Evolutionary conservation across 2,329 filamentous ascomycete genomes (phyloP), one percentile per base, ranked within the genome.

Genomic region (Hirsutella rhossiliensis): DNA sequence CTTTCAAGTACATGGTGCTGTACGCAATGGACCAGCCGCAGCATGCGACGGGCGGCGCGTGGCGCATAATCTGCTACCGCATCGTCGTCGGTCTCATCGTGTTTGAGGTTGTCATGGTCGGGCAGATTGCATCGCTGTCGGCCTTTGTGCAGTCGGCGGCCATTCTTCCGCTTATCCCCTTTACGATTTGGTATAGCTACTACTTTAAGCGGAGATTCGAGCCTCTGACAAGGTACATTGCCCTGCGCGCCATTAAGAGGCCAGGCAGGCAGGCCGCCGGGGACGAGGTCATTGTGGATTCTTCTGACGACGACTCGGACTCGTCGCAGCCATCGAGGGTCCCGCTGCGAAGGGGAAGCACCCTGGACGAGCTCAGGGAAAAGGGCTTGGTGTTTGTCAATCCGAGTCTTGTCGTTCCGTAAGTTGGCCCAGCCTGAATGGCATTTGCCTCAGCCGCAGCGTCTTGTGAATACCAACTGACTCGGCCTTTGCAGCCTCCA

Each of bases 21-120:
- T 98, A 98, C 62, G 88, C 92, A 29, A 98, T 98, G 92, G 89
- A 97, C 55, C 90, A 97, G 60, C 85, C 87, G 15, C 87, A 94
- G 57, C 88, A 95, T 59, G 87, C 88, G 15, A 97, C 90, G 0
- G 94, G 94, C 18, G 81, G 84, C 48, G 88, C 89, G 5, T 98
- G 92, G 92, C 83, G 85, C 41, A 94, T 98, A 75, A 95, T 98
- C 49, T 95, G 88, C 64, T 87, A 92, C 57, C 85, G 92, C 31
- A 76, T 96, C 47, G 78, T 97, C 45, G 69, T 96, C 20, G 92
- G 92, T 1, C 66, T 96, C 11, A 66, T 94, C 3, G 78, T 97
- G 37, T 96, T 96, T 57, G 88, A 98, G 62, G 65, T 94, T 19
- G 87, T 92, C 40, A 92, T 95, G 74, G 82, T 87, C 19, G 90